A percentile compares a stretch with the other conserved stretches of the same genome.
Conservation (phyloP, 2,329 filamentous ascomycete species). For the Alternaria sp. region DNA sequence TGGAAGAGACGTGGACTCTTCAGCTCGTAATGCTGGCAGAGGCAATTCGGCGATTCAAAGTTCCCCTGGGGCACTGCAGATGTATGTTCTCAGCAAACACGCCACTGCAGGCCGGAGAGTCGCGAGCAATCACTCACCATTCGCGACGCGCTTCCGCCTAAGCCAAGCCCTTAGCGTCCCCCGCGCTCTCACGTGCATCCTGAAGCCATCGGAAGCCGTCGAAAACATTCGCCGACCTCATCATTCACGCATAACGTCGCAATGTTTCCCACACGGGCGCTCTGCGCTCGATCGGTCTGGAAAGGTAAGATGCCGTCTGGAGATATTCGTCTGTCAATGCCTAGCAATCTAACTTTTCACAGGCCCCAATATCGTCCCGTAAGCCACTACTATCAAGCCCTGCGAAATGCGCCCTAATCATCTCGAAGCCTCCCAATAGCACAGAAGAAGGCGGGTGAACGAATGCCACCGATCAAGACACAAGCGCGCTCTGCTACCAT, state of each 20-base stretch:
- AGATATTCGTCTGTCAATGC: slow-evolving; percentile 55
- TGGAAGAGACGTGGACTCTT: neutral
- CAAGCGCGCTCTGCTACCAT: slow-evolving; percentile 89
- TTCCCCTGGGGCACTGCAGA: neutral
- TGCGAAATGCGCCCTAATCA: slow-evolving; percentile 30
- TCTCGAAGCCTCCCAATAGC: slow-evolving; percentile 66
- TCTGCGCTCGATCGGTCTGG: slow-evolving; percentile 78
- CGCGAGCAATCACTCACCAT: slow-evolving; percentile 3
- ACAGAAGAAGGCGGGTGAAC: slow-evolving; percentile 65
- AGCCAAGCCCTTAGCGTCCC: slow-evolving; percentile 29
- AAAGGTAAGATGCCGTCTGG: slow-evolving; percentile 68
- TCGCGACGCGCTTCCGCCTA: slow-evolving; percentile 42
- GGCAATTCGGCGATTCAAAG: neutral
- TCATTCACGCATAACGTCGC: slow-evolving; percentile 36
- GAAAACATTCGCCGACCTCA: slow-evolving; percentile 36
- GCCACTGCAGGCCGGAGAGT: neutral
- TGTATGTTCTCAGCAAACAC: neutral
- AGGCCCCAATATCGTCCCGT: slow-evolving; percentile 77
- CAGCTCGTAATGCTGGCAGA: neutral
- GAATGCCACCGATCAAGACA: slow-evolving; percentile 77
- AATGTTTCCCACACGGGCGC: slow-evolving; percentile 73
- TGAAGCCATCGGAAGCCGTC: slow-evolving; percentile 23
- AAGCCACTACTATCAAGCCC: slow-evolving; percentile 47
- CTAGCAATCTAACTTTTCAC: slow-evolving; percentile 45
- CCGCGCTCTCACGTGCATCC: slow-evolving; percentile 36